Base-by-base conservation (phyloP, 2,329 filamentous ascomycete species). In the Elsinoe arachidis region DNA sequence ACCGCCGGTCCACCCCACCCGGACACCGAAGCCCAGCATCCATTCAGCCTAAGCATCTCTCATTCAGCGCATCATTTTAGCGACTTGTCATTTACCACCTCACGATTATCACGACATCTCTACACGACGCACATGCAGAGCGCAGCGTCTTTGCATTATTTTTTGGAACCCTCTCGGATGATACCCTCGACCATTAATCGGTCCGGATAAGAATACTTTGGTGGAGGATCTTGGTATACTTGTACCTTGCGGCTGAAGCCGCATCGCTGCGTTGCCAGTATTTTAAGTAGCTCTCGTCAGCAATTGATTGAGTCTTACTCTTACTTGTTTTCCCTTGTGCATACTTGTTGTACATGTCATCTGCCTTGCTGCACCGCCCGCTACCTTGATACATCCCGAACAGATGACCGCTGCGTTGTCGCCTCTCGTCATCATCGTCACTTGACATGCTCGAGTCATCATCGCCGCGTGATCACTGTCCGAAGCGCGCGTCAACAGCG, bases 291-390 rank as follows among this genome's bases (percentile, higher is more conserved):
- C 34, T 53, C 33, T 17, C 35, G 33, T 53, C 49, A 39, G 49
- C 49, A 53, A 53, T 53, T 39, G 33, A 39, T 53, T 26, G 49
- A 38, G 49, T 53, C 49, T 53, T 39, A 39, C 33, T 39, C 34
- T 10, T 37, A 26, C 33, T 14, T 26, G 21, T 35, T 9, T 30
- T 9, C 15, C 19, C 19, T 37, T 19, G 41, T 26, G 15, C 5
- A n/a, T 51, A 17, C 26, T 34, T 19, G 4, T 46, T 9, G 15
- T 46, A 3, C 41, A 15, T 23, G 37, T 39, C 37, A 39, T 3
- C 37, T 39, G 37, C 37, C 37, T 39, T 39, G 9, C 26, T 30
- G 26, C 26, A 30, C 26, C 7, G 26, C 26, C 26, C 26, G 9
- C 26, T 30, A 7, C 26, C 26, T 7, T 9, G 26, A 30, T 30